Evolutionary conservation across 1,284 basidiomycete genomes (phyloP).

Genomic region (Vanrija pseudolonga): DNA sequence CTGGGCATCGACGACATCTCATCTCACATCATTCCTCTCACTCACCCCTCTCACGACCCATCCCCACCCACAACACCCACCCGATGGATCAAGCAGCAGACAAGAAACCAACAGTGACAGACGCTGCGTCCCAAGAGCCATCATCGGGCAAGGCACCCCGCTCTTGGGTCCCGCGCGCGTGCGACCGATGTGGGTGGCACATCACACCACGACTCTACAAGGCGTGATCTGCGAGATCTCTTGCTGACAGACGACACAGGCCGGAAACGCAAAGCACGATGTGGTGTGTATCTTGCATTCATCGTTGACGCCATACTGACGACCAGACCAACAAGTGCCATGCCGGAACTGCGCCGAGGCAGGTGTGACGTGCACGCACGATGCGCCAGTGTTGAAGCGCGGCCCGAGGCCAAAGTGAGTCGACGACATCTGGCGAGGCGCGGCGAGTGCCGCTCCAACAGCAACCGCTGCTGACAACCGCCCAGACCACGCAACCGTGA

Average conservation of each 20-base stretch:
- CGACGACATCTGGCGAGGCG: too few relatives aligned
- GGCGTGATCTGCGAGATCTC: too few relatives aligned
- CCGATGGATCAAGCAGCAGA: too few relatives aligned
- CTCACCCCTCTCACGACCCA: too few relatives aligned
- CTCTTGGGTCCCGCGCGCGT: constrained; percentile 27
- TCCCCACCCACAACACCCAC: too few relatives aligned
- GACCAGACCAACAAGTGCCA: constrained; percentile 27
- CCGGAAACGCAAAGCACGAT: constrained; percentile 33
- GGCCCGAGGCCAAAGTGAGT: constrained; percentile 31
- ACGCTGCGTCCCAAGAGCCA: constrained; percentile 9
- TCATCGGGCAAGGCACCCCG: constrained; percentile 22
- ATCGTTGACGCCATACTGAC: not conserved
- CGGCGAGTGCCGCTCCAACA: not conserved
- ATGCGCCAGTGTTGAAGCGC: constrained; percentile 32
- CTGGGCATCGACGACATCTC: too few relatives aligned
- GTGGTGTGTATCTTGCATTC: constrained; percentile 19
- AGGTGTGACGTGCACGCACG: constrained; percentile 27
- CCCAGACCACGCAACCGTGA: constrained; percentile 22
- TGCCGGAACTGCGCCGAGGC: constrained; percentile 32
- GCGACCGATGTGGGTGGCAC: constrained; percentile 25
- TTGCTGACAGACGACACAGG: constrained; percentile 11
- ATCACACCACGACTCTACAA: too few relatives aligned
- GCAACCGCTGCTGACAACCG: too few relatives aligned
- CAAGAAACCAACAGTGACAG: not conserved
- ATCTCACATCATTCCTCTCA: too few relatives aligned